Conservation (phyloP, 164 flowering plant genomes). For the Tetracentron sinense region DNA sequence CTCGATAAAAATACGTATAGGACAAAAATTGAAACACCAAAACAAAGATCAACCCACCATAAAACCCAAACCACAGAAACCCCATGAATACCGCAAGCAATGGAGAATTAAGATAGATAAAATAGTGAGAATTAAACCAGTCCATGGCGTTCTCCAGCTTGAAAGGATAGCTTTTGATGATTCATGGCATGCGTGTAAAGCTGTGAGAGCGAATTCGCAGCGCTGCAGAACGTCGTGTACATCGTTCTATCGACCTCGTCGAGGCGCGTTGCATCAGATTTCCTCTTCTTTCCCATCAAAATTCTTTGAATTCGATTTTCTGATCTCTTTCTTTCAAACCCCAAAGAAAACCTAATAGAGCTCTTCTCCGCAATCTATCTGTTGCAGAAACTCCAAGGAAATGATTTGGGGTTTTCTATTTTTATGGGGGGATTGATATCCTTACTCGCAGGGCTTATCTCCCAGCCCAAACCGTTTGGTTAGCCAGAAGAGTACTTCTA, state of each 20-base stretch:
- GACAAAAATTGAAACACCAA: no score
- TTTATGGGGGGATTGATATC: no score
- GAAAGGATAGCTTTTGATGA: slow-evolving; percentile 73
- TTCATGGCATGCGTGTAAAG: slow-evolving; percentile 75
- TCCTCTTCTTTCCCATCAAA: slow-evolving; percentile 82
- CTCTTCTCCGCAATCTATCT: not conserved
- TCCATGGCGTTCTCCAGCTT: no score
- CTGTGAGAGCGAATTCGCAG: slow-evolving; percentile 80
- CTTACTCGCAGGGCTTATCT: no score
- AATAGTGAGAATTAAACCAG: no score
- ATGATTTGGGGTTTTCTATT: not conserved
- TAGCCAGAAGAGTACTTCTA: no score
- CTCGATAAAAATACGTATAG: no score
- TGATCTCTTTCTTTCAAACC: not conserved
- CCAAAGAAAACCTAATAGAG: not conserved
- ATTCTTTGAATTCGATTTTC: not conserved
- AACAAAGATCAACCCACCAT: no score
- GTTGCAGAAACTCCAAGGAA: not conserved
- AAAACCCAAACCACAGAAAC: no score
- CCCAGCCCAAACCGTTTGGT: no score
- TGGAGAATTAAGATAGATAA: no score
- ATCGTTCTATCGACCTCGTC: slow-evolving; percentile 85
- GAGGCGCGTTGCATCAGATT: slow-evolving; percentile 59
- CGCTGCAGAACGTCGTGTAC: slow-evolving; percentile 67
- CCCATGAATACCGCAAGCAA: no score